These are phyloP conservation scores for Gilbertella persicaria DNA, from an alignment of 371 early-diverging fungal species.

Conservation along the genomic window DNA sequence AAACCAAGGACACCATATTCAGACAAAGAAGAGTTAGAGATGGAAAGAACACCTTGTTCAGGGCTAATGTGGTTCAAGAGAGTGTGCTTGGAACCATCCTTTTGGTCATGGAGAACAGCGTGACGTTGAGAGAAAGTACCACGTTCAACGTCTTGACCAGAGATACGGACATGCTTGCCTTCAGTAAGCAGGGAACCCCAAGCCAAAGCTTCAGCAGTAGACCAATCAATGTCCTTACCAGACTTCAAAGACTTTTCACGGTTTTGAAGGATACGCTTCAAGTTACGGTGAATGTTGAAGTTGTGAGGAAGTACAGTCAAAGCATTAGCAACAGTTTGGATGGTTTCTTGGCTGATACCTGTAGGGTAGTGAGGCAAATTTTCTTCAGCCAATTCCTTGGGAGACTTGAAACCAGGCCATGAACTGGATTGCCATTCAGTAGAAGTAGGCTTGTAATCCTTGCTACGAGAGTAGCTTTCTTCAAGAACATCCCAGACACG, in stretches of 20 bases:
- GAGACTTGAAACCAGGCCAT: conserved; percentile 88
- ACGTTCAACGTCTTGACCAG: conserved; percentile 93
- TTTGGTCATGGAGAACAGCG: conserved; percentile 92
- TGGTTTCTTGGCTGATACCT: conserved; percentile 75
- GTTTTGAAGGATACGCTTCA: conserved; percentile 82
- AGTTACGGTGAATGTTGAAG: conserved; percentile 86
- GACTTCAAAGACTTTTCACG: conserved; percentile 79
- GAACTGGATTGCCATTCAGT: conserved; percentile 94
- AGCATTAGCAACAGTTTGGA: conserved; percentile 80
- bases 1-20: conserved; percentile 96
- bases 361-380: conserved; percentile 70
- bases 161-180: conserved; percentile 29
- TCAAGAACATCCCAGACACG: conserved; percentile 91
- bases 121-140: conserved; percentile 99
- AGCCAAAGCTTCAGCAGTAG: conserved; percentile 95
- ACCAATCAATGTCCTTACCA: conserved; percentile 90
- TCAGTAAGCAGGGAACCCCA: conserved; percentile 88
- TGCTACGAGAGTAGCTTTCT: conserved; percentile 86
- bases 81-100: conserved; percentile 68
- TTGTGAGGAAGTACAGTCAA: conserved; percentile 82
- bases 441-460: conserved; percentile 84
- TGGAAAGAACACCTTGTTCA: conserved; percentile 83
- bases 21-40: conserved; percentile 94
- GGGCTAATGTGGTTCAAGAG: conserved; percentile 84
- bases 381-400: conserved; percentile 79